phyloP scores from a whole-genome alignment of 108 stramenopile species.

The Skeletonema costatum region DNA sequence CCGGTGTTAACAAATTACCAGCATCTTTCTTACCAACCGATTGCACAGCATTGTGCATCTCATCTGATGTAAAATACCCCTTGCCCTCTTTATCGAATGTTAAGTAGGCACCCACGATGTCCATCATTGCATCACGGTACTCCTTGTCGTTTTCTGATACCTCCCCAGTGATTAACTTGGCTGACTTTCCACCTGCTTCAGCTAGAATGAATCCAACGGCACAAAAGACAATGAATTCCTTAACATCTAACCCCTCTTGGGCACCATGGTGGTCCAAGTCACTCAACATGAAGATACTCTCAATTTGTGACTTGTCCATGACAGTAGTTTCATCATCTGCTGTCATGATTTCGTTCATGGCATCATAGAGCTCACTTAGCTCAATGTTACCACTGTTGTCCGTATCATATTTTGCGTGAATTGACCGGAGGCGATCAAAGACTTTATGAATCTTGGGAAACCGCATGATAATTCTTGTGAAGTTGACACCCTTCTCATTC shows the following conservation, averaged over 20 bases:
- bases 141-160: constrained; percentile 42
- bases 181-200: constrained; percentile 46
- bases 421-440: constrained; percentile 45
- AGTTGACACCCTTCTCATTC: constrained; percentile 40
- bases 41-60: constrained; percentile 44
- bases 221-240: constrained; percentile 56
- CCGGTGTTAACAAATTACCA: constrained; percentile 42
- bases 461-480: constrained; percentile 46
- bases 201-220: constrained; percentile 52
- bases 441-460: constrained; percentile 54
- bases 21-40: constrained; percentile 42
- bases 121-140: constrained; percentile 56
- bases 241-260: constrained; percentile 40
- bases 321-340: constrained; percentile 15
- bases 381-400: constrained; percentile 35
- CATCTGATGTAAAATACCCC: constrained; percentile 51
- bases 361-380: constrained; percentile 30
- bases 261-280: constrained; percentile 43
- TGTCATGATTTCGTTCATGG: constrained; percentile 46
- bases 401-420: constrained; percentile 29
- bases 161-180: constrained; percentile 38
- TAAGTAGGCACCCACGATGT: constrained; percentile 50
- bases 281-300: constrained; percentile 52
- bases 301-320: constrained; percentile 27
- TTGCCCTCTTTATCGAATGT: constrained; percentile 51